Evolutionary conservation across 495 filamentous ascomycete genomes (phyloP), one percentile per base, ranked within the genome.

Genomic region (Neurospora intermedia): DNA sequence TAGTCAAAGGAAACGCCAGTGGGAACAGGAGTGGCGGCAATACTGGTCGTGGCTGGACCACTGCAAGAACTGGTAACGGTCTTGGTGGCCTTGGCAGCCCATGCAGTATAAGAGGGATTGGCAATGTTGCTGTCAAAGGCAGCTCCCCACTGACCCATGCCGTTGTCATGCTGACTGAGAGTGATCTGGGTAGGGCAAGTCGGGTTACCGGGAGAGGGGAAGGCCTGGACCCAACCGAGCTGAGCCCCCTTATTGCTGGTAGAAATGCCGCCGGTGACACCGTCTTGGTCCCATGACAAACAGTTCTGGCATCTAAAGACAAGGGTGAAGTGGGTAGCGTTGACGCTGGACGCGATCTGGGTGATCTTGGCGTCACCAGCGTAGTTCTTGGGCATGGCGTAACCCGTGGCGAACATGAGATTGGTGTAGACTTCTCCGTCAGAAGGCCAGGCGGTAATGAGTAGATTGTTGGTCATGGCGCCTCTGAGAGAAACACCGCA

Each of bases 221-320:
- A 78, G 0, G 79, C 79, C 72, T 82, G 80, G 18, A 77, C 79
- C 79, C 79, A 80, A 62, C 80, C 80, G 66, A 82, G 76, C 41
- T 80, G 70, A n/a, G 79, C 69, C 69, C 71, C 74, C 38, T 77
- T 74, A 6, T 23, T 16, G 62, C 74, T 76, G 18, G 79, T 82
- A 46, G 79, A 45, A n/a, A 66, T 72, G 45, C 46, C 71, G 69
- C 75, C 75, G 15, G 73, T 54, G 62, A 59, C 69, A 73, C 78
- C 79, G 70, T 46, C 72, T 39, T 78, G 76, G 62, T 76, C 81
- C 87, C 89, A 91, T 5, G 79, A 77, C 38, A 88, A 81, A 78
- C 90, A 92, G 80, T 87, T 84, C 54, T 88, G 81, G 83, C 90
- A 92, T 48, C 87, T 82, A 79, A 89, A 92, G 66, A 89, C 83